These are phyloP conservation scores for Podaxis rugospora DNA, from an alignment of 768 basidiomycete genomes.

Conservation along the genomic window DNA sequence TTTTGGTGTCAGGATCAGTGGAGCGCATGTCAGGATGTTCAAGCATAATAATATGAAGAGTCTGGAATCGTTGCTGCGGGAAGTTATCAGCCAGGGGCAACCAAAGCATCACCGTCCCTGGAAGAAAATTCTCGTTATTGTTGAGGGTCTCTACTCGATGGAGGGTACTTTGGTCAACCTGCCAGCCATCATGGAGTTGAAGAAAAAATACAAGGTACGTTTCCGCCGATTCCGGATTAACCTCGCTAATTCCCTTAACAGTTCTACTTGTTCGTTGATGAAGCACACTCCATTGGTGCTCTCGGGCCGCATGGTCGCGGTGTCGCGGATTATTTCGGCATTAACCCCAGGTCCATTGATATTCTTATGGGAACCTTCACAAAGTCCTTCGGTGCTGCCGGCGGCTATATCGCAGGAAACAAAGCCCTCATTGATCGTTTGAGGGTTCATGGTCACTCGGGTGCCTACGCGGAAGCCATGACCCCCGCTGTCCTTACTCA, in stretches of 20 bases:
- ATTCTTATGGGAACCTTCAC: conserved; percentile 99
- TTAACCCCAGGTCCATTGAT: conserved; percentile 79
- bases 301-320: conserved; percentile 94
- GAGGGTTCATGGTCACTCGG: conserved; percentile 76
- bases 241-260: conserved; percentile 24
- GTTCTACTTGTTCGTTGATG: conserved; percentile 96
- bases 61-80: conserved; percentile 76
- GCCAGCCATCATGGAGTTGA: conserved; percentile 78
- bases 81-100: conserved; percentile 95
- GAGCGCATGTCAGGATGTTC: conserved; percentile 88
- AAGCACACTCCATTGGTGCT: conserved; percentile 97
- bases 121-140: conserved; percentile 95
- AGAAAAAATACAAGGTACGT: conserved; percentile 90
- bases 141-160: conserved; percentile 98
- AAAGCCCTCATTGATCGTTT: conserved; percentile 79
- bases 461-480: conserved; percentile 87
- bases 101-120: conserved; percentile 98
- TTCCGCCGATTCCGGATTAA: neutral
- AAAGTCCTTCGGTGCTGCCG: conserved; percentile 89
- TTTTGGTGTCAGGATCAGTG: conserved; percentile 84
- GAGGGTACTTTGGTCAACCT: conserved; percentile 92
- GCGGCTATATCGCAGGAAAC: conserved; percentile 89
- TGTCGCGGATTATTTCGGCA: conserved; percentile 88
- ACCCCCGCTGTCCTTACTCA: conserved; percentile 89
- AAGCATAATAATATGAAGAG: conserved; percentile 94